A percentile compares a stretch with the other conserved stretches of the same genome.
These are phyloP conservation scores for Galeopsis tetrahit DNA, from an alignment of 257 asterid species.

Conservation along the genomic window DNA sequence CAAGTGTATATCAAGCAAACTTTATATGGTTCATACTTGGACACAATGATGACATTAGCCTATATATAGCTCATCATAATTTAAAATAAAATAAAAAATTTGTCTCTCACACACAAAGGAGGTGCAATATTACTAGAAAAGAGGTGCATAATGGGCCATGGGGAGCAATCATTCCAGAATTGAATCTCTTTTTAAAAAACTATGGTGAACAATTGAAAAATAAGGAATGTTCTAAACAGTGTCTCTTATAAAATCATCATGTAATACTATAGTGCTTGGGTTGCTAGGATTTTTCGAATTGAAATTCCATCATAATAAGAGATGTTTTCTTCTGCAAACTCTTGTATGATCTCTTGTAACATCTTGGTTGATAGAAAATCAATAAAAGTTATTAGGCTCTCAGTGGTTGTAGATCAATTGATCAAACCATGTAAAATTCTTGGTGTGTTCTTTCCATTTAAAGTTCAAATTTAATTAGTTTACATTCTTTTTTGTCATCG, in stretches of 20 bases:
- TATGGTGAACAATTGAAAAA: slow-evolving; percentile 1
- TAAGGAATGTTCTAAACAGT: not conserved
- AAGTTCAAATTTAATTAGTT: too few relatives aligned
- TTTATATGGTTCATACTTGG: not conserved
- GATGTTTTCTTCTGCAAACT: too few relatives aligned
- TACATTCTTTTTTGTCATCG: too few relatives aligned
- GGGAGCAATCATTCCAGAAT: not conserved
- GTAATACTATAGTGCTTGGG: not conserved
- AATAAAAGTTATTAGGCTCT: too few relatives aligned
- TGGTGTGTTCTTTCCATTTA: too few relatives aligned
- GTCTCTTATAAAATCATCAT: slow-evolving; percentile 12
- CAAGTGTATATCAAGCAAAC: slow-evolving; percentile 7
- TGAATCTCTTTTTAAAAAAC: not conserved
- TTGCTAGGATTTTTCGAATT: too few relatives aligned
- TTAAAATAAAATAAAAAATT: not conserved
- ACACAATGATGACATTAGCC: not conserved
- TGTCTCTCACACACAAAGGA: not conserved
- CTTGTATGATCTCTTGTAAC: too few relatives aligned
- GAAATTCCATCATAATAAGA: too few relatives aligned
- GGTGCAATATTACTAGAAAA: not conserved
- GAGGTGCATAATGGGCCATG: not conserved
- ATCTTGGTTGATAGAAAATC: too few relatives aligned
- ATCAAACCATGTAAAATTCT: too few relatives aligned
- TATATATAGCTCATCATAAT: not conserved
- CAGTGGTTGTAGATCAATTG: too few relatives aligned